These are phyloP conservation scores for Diospyros kaki DNA, from an alignment of 148 eudicot species.

Conservation along the genomic window DNA sequence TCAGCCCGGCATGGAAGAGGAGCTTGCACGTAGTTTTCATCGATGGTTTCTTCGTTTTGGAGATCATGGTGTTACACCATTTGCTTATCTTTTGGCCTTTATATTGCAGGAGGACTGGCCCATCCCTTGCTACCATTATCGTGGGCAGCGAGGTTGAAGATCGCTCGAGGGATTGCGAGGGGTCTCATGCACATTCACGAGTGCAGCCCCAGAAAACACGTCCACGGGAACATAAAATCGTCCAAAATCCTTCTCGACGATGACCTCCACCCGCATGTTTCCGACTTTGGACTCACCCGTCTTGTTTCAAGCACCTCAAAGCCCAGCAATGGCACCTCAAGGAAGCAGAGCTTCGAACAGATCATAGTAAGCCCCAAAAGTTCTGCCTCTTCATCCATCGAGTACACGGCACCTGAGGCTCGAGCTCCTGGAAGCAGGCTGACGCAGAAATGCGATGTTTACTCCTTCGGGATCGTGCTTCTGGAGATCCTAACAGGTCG, in stretches of 20 bases:
- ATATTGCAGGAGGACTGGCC: slow-evolving; percentile 49
- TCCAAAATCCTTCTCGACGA: slow-evolving; percentile 88
- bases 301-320: slow-evolving; percentile 41
- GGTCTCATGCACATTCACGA: slow-evolving; percentile 87
- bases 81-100: not conserved
- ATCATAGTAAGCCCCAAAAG: slow-evolving; percentile 30
- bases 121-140: slow-evolving; percentile 55
- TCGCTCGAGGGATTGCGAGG: slow-evolving; percentile 67
- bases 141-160: slow-evolving; percentile 72
- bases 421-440: slow-evolving; percentile 35
- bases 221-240: slow-evolving; percentile 80
- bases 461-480: slow-evolving; percentile 82
- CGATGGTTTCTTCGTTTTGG: too few relatives aligned
- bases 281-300: slow-evolving; percentile 82
- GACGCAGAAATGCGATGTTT: slow-evolving; percentile 78
- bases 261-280: slow-evolving; percentile 63
- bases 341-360: slow-evolving; percentile 36
- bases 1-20: too few relatives aligned
- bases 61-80: not conserved
- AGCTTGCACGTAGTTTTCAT: too few relatives aligned
- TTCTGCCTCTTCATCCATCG: slow-evolving; percentile 28
- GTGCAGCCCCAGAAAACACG: slow-evolving; percentile 67
- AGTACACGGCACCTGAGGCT: slow-evolving; percentile 70
- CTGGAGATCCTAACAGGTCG: slow-evolving; percentile 80
- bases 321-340: slow-evolving; percentile 25